These are phyloP conservation scores for Kwoniella sp. DNA, from an alignment of 768 basidiomycete species.

Conservation along the genomic window DNA sequence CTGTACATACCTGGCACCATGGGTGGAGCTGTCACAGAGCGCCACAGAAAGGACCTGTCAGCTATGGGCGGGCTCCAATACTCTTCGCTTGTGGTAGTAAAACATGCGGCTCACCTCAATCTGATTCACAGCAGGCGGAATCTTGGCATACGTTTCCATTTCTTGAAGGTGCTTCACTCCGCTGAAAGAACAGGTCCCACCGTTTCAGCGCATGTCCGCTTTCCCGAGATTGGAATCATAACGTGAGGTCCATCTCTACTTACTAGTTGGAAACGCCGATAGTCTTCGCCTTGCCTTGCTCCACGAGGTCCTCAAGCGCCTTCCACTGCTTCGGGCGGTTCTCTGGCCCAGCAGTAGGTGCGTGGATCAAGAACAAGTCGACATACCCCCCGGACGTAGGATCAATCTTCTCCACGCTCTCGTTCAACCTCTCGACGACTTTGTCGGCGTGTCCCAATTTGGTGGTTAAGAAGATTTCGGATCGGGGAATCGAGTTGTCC, in stretches of 20 bases:
- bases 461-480: conserved; percentile 48
- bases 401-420: conserved; percentile 45
- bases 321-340: conserved; percentile 50
- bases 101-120: conserved; percentile 50
- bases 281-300: conserved; percentile 45
- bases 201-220: neutral
- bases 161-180: conserved; percentile 49
- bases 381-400: conserved; percentile 43
- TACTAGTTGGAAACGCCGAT: conserved; percentile 55
- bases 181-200: conserved; percentile 18
- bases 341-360: conserved; percentile 55
- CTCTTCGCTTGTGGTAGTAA: too few species aligned
- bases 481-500: conserved; percentile 26
- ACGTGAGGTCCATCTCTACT: neutral
- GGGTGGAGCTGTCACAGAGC: conserved; percentile 36
- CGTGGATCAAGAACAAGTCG: conserved; percentile 57
- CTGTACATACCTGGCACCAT: conserved; percentile 43
- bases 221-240: neutral
- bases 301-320: conserved; percentile 44
- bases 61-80: too few species aligned
- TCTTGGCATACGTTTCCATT: conserved; percentile 46
- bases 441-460: conserved; percentile 46
- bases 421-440: conserved; percentile 33
- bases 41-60: neutral
- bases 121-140: conserved; percentile 47